Evolutionary conservation across 352 stramenopile genomes (phyloP).

Genomic region (Phytophthora boehmeriae): DNA sequence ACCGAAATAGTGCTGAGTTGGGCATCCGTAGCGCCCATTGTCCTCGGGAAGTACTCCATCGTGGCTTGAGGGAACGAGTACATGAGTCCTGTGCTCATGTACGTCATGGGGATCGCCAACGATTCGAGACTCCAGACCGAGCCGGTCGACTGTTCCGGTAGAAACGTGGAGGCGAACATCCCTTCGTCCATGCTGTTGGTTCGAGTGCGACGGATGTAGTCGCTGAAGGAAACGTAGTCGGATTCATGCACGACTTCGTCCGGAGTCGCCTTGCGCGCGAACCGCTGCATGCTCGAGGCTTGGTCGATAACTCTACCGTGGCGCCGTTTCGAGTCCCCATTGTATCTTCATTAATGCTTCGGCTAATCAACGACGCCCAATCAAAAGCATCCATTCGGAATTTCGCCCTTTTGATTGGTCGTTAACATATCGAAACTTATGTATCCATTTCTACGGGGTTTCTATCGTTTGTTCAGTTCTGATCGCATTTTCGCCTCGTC

Average conservation of each 20-base stretch:
- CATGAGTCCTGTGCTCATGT: conserved; percentile 78
- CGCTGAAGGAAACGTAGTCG: conserved; percentile 33
- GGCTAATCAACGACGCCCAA: not conserved
- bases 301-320: not conserved
- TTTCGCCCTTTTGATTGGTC: too few relatives aligned
- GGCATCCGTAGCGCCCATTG: conserved; percentile 61
- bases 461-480: not conserved
- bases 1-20: conserved; percentile 77
- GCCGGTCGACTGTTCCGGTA: conserved; percentile 23
- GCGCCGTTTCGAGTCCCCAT: conserved; percentile 16
- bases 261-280: conserved; percentile 15
- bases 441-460: too few relatives aligned
- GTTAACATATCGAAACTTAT: too few relatives aligned
- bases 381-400: too few relatives aligned
- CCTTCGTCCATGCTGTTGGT: conserved; percentile 32
- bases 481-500: not conserved
- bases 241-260: conserved; percentile 30
- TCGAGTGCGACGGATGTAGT: conserved; percentile 27
- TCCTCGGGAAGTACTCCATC: conserved; percentile 79
- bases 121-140: conserved; percentile 63
- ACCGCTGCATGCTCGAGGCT: conserved; percentile 20
- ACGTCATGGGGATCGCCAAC: conserved; percentile 76
- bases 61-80: conserved; percentile 70
- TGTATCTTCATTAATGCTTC: not conserved
- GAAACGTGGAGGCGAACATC: conserved; percentile 19